These are phyloP conservation scores for Cyberlindnera xylosilytica DNA, from an alignment of 805 yeast genomes.

Conservation along the genomic window DNA sequence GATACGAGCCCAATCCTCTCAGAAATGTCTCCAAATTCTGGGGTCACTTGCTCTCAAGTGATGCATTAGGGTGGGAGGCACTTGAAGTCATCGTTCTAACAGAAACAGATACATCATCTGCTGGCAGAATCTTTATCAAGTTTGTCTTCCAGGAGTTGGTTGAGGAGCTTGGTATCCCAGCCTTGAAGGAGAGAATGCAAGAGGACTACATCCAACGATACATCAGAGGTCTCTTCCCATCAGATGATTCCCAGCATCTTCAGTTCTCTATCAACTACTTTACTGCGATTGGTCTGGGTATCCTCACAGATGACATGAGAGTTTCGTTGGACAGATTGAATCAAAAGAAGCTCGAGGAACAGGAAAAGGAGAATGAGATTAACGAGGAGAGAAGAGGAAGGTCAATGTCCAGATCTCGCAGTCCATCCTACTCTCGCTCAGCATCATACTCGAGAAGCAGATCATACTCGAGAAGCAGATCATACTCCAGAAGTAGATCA, in stretches of 20 bases:
- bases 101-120: constrained; percentile 72
- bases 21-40: constrained; percentile 80
- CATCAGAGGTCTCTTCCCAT: constrained; percentile 64
- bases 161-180: constrained; percentile 65
- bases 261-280: constrained; percentile 86
- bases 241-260: constrained; percentile 45
- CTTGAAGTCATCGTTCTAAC: constrained; percentile 56
- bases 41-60: constrained; percentile 79
- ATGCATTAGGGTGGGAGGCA: constrained; percentile 61
- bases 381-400: no score
- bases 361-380: constrained; percentile 14
- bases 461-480: constrained; percentile 11
- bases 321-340: constrained; percentile 32
- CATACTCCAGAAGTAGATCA: constrained; percentile 18
- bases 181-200: constrained; percentile 45
- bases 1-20: constrained; percentile 67
- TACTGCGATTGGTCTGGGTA: constrained; percentile 89
- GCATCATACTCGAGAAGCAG: constrained; percentile 21
- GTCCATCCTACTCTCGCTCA: no score
- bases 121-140: constrained; percentile 76
- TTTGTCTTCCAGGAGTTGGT: constrained; percentile 76
- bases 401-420: constrained; percentile 25
- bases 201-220: constrained; percentile 51
- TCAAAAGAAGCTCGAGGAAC: constrained; percentile 28
- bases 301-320: constrained; percentile 81